A percentile compares a stretch with the other conserved stretches of the same genome.
Conservation (phyloP, 306 rosid species). For the Sicyos edulis region DNA sequence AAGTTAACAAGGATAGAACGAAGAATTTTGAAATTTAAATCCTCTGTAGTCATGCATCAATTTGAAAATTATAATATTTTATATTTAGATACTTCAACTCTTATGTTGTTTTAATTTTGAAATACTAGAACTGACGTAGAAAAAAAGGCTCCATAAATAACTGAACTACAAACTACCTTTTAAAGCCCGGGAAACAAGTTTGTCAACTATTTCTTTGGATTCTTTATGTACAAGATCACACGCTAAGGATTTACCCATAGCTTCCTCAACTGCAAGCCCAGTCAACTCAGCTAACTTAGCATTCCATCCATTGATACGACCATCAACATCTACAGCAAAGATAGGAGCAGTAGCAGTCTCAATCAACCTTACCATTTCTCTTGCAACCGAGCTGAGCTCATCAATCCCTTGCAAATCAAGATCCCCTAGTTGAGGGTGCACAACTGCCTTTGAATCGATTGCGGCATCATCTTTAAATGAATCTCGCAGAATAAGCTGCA, state of each 20-base stretch:
- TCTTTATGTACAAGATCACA: constrained; percentile 77
- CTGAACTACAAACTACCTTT: constrained; percentile 66
- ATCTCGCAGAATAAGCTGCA: constrained; percentile 89
- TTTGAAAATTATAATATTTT: constrained; percentile 7
- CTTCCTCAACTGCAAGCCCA: constrained; percentile 79
- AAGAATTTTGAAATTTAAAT: background rate
- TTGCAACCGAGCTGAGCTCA: constrained; percentile 93
- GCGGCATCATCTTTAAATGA: constrained; percentile 59
- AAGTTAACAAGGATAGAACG: background rate
- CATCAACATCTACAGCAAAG: constrained; percentile 83
- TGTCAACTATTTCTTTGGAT: constrained; percentile 53
- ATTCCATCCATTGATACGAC: constrained; percentile 94
- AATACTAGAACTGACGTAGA: background rate
- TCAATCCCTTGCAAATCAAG: constrained; percentile 71
- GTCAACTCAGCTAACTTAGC: constrained; percentile 88
- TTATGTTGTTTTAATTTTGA: constrained; percentile 8
- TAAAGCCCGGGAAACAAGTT: constrained; percentile 69
- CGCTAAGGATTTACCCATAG: constrained; percentile 86
- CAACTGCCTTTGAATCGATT: constrained; percentile 63
- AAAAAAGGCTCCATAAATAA: constrained; percentile 21
- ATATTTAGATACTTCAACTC: background rate
- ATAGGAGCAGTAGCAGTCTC: constrained; percentile 99
- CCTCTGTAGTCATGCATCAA: background rate
- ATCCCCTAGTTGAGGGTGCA: constrained; percentile 39
- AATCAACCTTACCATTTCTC: constrained; percentile 96